Base-by-base conservation (phyloP, 106 monocot species). In the Amphibolis antarctica region DNA sequence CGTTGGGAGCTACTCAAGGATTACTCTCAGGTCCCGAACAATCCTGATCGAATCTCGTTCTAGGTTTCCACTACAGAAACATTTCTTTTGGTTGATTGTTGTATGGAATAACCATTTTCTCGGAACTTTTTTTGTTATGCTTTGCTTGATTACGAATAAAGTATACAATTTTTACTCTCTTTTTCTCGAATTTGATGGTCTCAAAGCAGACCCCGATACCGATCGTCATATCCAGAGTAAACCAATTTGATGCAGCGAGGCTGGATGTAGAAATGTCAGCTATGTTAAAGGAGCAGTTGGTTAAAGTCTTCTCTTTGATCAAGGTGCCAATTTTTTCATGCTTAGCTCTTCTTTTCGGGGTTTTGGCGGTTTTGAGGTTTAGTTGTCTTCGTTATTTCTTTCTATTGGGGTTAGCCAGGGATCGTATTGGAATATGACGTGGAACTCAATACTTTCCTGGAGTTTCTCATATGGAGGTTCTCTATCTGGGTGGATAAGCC, bases 401-500 rank as follows among this genome's bases (percentile, higher is more conserved):
- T n/a, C n/a, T n/a, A n/a, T n/a, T 75, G 70, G 66, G 72, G 85
- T 84, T 86, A 99, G 98, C 98, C 98, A 82, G 98, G 98, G 64
- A 73, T 99, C 70, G 77, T 99, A 64, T 91, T 88, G 70, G 87
- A 99, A 75, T 99, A 99, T 63, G 91, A 92, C 74, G 77, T 87
- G 22, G 98, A 99, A 66, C 85, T 99, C 10, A 87, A 99, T 66
- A 85, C 88, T n/a, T 99, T 99, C 68, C 85, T 99, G 22, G 91
- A 99, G 77, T 99, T 99, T 66, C 88, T 99, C 53, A 91, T 99
- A 5, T 99, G 98, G 98, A 99, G 98, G 73, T 99, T 99, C 73
- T 99, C 98, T 21, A 99, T 99, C 47, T 99, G 98, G 91, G 98
- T 88, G 10, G 98, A 99, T 55, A 99, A 99, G 74, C 91, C 91